Evolutionary conservation across 768 basidiomycete species (phyloP).

Genomic region (Leccinum subgranulosum): DNA sequence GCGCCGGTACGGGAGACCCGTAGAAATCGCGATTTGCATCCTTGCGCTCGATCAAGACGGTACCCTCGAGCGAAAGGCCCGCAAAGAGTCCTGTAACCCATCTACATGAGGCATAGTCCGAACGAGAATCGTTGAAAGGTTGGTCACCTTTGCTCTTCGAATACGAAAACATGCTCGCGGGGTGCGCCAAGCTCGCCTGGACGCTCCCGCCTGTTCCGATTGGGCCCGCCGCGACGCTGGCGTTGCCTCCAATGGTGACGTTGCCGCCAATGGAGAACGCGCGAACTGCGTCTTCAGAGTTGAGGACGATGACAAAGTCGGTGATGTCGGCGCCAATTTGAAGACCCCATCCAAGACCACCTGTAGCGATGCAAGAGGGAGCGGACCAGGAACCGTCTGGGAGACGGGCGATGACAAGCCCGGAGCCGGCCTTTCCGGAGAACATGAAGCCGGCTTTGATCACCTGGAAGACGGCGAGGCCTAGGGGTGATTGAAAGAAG

Average conservation of each 20-base stretch:
- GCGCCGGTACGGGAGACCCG: slow-evolving; percentile 83
- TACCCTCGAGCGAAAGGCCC: slow-evolving; percentile 92
- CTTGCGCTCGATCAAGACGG: slow-evolving; percentile 90
- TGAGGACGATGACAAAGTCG: slow-evolving; percentile 96
- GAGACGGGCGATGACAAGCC: slow-evolving; percentile 86
- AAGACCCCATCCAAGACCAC: slow-evolving; percentile 90
- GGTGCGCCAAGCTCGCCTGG: slow-evolving; percentile 83
- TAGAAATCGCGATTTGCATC: slow-evolving; percentile 97
- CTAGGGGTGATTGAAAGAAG: slow-evolving; percentile 35
- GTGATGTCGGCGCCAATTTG: slow-evolving; percentile 95
- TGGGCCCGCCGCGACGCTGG: slow-evolving; percentile 84
- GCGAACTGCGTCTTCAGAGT: slow-evolving; percentile 91
- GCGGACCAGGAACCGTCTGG: slow-evolving; percentile 97
- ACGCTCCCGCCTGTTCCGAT: slow-evolving; percentile 93
- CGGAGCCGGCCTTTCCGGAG: slow-evolving; percentile 92
- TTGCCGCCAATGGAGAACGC: slow-evolving; percentile 97
- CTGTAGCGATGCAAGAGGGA: slow-evolving; percentile 95
- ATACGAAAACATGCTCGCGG: slow-evolving; percentile 96
- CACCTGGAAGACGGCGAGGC: slow-evolving; percentile 92
- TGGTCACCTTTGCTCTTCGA: slow-evolving; percentile 87
- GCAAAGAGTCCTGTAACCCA: slow-evolving; percentile 76
- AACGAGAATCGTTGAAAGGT: neutral
- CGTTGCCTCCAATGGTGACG: slow-evolving; percentile 89
- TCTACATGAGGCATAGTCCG: neutral
- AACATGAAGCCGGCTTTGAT: slow-evolving; percentile 93